phyloP scores from a whole-genome alignment of 2,329 filamentous ascomycete genomes.

The Plectosphaerella sp. region DNA sequence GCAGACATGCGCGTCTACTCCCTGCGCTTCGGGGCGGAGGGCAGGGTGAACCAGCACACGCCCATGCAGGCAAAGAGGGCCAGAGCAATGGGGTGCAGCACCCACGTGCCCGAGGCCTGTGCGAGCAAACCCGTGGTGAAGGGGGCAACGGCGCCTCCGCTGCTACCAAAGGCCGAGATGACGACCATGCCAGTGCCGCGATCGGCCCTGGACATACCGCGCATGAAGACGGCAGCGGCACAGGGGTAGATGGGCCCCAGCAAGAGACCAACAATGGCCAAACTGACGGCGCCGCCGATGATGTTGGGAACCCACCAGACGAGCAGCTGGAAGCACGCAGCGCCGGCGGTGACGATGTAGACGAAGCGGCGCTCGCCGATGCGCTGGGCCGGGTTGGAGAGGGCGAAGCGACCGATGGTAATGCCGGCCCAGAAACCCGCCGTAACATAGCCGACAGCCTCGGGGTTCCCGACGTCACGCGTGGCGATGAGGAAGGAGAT shows the following conservation, averaged over 20 bases:
- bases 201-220: slow-evolving; percentile 52
- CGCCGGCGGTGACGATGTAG: slow-evolving; percentile 54
- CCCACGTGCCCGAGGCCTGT: slow-evolving; percentile 58
- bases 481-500: slow-evolving; percentile 77
- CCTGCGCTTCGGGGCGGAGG: slow-evolving; percentile 51
- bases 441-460: slow-evolving; percentile 74
- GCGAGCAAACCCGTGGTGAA: slow-evolving; percentile 63
- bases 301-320: slow-evolving; percentile 76
- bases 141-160: slow-evolving; percentile 63
- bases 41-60: slow-evolving; percentile 58
- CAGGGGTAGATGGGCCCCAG: slow-evolving; percentile 79
- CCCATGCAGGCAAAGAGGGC: slow-evolving; percentile 62
- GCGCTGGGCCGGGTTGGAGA: slow-evolving; percentile 61
- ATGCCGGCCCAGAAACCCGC: slow-evolving; percentile 70
- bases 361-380: slow-evolving; percentile 71
- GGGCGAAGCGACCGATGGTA: slow-evolving; percentile 68
- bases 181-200: slow-evolving; percentile 62
- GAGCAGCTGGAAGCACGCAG: slow-evolving; percentile 66
- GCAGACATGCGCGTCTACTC: slow-evolving; percentile 35
- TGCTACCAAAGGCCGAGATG: slow-evolving; percentile 65
- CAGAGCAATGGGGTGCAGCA: slow-evolving; percentile 64
- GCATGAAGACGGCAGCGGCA: slow-evolving; percentile 59
- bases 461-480: slow-evolving; percentile 60
- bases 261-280: slow-evolving; percentile 67
- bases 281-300: slow-evolving; percentile 63